Percentiles rank a stretch among this genome's conserved stretches.
Conservation (phyloP, 805 yeast genomes). For the Myxozyma melibiosi region DNA sequence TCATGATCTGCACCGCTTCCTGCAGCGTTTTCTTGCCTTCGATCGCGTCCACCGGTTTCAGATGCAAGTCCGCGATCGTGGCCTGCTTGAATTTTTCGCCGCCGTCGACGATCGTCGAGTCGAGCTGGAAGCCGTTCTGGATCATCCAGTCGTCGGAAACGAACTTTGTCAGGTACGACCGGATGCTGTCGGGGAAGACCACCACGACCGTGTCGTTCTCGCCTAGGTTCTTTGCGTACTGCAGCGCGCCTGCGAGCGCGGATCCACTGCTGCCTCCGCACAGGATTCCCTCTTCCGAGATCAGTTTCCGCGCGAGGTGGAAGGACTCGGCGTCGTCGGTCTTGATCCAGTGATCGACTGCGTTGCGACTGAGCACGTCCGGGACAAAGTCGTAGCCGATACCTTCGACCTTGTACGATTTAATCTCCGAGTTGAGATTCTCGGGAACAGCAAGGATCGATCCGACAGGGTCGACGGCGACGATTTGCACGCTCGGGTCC, state of each 20-base stretch:
- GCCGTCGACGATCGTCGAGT: conserved; percentile 26
- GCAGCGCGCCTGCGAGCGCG: conserved; percentile 76
- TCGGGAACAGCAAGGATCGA: conserved; percentile 83
- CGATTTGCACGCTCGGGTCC: conserved; percentile 60
- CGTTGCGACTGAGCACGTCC: conserved; percentile 67
- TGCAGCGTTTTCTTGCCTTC: conserved; percentile 59
- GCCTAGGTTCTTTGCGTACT: conserved; percentile 66
- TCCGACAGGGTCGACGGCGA: conserved; percentile 87
- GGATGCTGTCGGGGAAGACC: conserved; percentile 81
- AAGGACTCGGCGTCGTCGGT: conserved; percentile 82
- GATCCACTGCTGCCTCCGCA: conserved; percentile 91
- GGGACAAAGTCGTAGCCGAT: conserved; percentile 90
- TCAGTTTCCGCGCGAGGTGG: conserved; percentile 76
- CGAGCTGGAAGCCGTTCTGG: conserved; percentile 59
- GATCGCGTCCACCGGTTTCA: conserved; percentile 81
- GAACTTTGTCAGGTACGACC: conserved; percentile 84
- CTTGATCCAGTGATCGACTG: conserved; percentile 79
- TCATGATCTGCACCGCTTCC: conserved; percentile 68
- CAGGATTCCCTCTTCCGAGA: conserved; percentile 80
- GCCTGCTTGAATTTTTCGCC: conserved; percentile 49
- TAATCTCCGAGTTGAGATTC: conserved; percentile 59
- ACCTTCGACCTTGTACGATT: conserved; percentile 79
- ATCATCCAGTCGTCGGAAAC: conserved; percentile 92
- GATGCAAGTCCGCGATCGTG: conserved; percentile 66
- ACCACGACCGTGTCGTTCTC: conserved; percentile 77